Percentiles rank a stretch among this genome's conserved stretches.
Evolutionary conservation across 768 basidiomycete species (phyloP).

Genomic region (Hygrocybe punicea): DNA sequence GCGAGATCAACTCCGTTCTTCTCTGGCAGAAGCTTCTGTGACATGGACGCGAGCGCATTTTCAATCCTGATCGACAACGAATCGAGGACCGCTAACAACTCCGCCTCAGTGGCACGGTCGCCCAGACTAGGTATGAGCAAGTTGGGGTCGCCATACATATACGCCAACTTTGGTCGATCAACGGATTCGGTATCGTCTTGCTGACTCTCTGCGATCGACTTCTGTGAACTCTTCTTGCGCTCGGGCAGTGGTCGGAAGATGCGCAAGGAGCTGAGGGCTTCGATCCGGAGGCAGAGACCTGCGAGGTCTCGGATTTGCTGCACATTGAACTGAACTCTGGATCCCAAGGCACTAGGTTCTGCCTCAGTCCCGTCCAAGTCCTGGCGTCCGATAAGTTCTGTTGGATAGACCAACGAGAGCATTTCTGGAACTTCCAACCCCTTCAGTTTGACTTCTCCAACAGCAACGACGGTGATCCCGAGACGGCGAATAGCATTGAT

Average conservation of each 20-base stretch:
- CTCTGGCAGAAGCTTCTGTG: conserved; percentile 24
- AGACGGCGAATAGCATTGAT: conserved; percentile 74
- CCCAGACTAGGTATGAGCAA: conserved; percentile 65
- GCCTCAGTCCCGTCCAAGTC: conserved; percentile 45
- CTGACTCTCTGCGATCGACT: conserved; percentile 9
- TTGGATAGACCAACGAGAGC: conserved; percentile 82
- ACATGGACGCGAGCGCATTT: conserved; percentile 53
- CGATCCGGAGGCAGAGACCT: conserved; percentile 70
- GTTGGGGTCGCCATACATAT: conserved; percentile 58
- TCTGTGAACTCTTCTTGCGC: conserved; percentile 44
- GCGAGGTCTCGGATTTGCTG: conserved; percentile 73
- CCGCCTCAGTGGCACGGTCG: conserved; percentile 66
- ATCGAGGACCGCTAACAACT: conserved; percentile 73
- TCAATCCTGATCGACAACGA: conserved; percentile 72
- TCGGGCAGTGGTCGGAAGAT: conserved; percentile 50
- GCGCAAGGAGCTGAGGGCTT: conserved; percentile 64
- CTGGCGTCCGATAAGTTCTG: conserved; percentile 65
- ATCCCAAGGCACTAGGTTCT: conserved; percentile 35
- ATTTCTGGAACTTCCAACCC: conserved; percentile 89
- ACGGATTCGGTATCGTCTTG: conserved; percentile 31
- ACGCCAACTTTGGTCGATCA: conserved; percentile 23
- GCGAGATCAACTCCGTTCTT: conserved; percentile 29
- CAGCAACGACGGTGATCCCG: conserved; percentile 63
- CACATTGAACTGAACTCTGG: conserved; percentile 64
- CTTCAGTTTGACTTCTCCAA: conserved; percentile 91